A percentile compares a stretch with the other conserved stretches of the same genome.
These are phyloP conservation scores for Alternaria brassicae DNA, from an alignment of 2,329 filamentous ascomycete genomes.

Conservation along the genomic window DNA sequence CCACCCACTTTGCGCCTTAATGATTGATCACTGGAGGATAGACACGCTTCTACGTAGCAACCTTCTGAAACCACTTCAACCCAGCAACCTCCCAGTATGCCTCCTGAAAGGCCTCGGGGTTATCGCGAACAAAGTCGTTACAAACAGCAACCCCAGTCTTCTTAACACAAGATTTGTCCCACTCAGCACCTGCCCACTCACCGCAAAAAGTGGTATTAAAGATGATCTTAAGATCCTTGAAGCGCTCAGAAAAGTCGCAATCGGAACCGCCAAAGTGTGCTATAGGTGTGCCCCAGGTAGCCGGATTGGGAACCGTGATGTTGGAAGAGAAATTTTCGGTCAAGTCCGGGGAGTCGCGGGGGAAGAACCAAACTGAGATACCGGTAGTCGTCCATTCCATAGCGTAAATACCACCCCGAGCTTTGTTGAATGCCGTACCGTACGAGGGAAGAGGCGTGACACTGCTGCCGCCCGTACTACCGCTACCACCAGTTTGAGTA, in stretches of 20 bases:
- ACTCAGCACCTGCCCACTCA: constrained; percentile 64
- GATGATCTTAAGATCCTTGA: constrained; percentile 46
- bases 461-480: neutral
- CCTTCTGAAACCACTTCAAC: constrained; percentile 38
- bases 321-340: constrained; percentile 1
- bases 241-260: constrained; percentile 56
- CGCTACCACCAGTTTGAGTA: neutral
- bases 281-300: constrained; percentile 35
- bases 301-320: constrained; percentile 22
- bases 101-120: constrained; percentile 40
- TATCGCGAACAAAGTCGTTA: constrained; percentile 40
- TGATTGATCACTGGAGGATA: neutral
- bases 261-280: constrained; percentile 50
- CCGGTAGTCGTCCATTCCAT: constrained; percentile 47
- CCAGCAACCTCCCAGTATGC: constrained; percentile 48
- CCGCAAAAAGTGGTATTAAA: constrained; percentile 62
- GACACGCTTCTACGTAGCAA: neutral
- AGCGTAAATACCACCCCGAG: constrained; percentile 51
- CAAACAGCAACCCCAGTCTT: constrained; percentile 58
- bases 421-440: constrained; percentile 44
- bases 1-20: neutral
- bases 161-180: constrained; percentile 52
- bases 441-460: constrained; percentile 36
- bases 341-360: constrained; percentile 24
- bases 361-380: constrained; percentile 55